Conservation (phyloP, 768 basidiomycete genomes). For the Steccherinum ochraceum region DNA sequence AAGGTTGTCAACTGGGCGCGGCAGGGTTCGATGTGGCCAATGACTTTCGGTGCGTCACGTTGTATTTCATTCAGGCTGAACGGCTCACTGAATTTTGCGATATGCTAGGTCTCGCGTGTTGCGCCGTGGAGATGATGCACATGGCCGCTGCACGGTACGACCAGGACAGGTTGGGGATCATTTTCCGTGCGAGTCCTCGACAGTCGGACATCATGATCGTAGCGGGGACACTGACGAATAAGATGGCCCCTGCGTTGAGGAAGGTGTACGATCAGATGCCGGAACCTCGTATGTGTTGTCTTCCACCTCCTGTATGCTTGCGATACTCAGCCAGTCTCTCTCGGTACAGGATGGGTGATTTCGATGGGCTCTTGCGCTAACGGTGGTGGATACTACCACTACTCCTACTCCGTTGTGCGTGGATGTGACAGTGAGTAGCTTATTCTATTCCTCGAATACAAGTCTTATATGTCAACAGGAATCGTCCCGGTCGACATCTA, state of each 20-base stretch:
- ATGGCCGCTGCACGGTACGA: constrained; percentile 99
- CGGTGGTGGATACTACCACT: constrained; percentile 96
- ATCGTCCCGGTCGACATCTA: constrained; percentile 99
- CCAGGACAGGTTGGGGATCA: constrained; percentile 93
- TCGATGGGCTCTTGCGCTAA: constrained; percentile 99
- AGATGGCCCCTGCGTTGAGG: constrained; percentile 97
- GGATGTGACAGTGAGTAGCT: constrained; percentile 81
- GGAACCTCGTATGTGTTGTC: constrained; percentile 80
- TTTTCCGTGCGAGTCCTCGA: constrained; percentile 98
- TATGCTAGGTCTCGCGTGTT: constrained; percentile 83
- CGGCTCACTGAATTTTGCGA: neutral
- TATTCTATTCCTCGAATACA: constrained; percentile 24
- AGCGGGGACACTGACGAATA: constrained; percentile 97
- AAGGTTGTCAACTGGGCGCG: constrained; percentile 97
- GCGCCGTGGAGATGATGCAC: constrained; percentile 99
- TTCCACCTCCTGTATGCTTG: too few relatives aligned
- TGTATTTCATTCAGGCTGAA: neutral
- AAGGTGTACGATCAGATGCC: constrained; percentile 99
- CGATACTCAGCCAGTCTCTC: neutral
- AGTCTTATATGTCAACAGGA: constrained; percentile 35
- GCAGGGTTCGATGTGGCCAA: constrained; percentile 99
- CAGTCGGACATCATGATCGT: constrained; percentile 99
- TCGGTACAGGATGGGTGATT: constrained; percentile 84
- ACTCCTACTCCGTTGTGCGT: constrained; percentile 97
- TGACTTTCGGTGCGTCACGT: constrained; percentile 72